These are phyloP conservation scores for Calonectria fujianensis DNA, from an alignment of 2,329 filamentous ascomycete genomes.

Conservation along the genomic window DNA sequence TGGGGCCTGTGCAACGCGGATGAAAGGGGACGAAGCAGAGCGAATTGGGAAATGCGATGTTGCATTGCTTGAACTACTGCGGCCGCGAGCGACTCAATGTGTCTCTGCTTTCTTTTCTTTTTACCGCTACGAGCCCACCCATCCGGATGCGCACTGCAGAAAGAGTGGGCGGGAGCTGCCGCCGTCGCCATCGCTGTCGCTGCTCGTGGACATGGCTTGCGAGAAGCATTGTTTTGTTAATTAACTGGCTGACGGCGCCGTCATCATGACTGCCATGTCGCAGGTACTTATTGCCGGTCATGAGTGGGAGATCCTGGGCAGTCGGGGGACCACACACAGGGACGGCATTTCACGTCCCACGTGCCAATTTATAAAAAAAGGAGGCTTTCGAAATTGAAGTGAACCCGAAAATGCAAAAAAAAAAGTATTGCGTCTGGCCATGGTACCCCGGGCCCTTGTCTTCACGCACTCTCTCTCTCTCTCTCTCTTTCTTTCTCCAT, in stretches of 20 bases:
- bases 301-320: slow-evolving; percentile 20
- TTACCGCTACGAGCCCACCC: slow-evolving; percentile 16
- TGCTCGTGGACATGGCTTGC: neutral
- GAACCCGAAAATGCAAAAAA: slow-evolving; percentile 12
- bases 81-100: neutral
- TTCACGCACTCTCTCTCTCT: neutral
- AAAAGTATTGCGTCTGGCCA: slow-evolving; percentile 24
- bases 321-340: neutral
- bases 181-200: neutral
- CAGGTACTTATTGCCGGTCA: neutral
- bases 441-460: slow-evolving; percentile 15
- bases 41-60: slow-evolving; percentile 28
- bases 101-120: slow-evolving; percentile 26
- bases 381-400: slow-evolving; percentile 29
- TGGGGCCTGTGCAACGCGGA: slow-evolving; percentile 19
- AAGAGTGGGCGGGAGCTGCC: slow-evolving; percentile 35
- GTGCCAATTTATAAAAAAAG: slow-evolving; percentile 18
- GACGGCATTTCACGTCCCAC: slow-evolving; percentile 15
- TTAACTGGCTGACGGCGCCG: slow-evolving; percentile 12
- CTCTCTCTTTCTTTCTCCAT: neutral
- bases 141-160: slow-evolving; percentile 8
- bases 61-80: slow-evolving; percentile 31
- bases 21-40: slow-evolving; percentile 30
- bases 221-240: slow-evolving; percentile 13
- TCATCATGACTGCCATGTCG: slow-evolving; percentile 14